Evolutionary conservation across 2,329 filamentous ascomycete species (phyloP), one percentile per base, ranked within the genome.

Genomic region (Ophiobolus disseminans): DNA sequence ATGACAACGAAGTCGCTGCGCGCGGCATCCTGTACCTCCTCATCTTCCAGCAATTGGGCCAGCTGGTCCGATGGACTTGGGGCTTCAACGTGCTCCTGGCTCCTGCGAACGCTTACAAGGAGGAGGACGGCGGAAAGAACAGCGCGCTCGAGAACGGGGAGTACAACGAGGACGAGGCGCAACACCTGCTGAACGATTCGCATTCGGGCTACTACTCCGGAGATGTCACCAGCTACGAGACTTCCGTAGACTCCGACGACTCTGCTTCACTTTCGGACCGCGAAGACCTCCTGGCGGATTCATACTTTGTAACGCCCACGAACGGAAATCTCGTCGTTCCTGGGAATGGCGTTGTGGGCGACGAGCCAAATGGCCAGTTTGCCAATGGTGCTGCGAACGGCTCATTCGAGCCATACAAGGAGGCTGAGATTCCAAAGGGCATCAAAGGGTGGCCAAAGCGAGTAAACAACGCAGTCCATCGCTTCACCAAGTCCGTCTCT

Each of bases 1-100:
- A 95, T 65, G 93, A 97, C 65, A 89, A 96, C 49, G 91, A 97
- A 73, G 94, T 99, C 16, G 92, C 85, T 19, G 93, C 94, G 2
- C 86, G 94, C 53, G 94, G 94, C 50, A 97, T 99, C 53, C 78
- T 99, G 1, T 99, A 99, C 68, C 82, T 99, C 9, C 81, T 99
- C 53, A 95, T 99, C 60, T 99, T 99, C 76, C 94, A 99, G 76
- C 94, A 99, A 72, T 84, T 99, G 3, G 94, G 94, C 17, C 94
- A 99, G 74, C 79, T 97, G 20, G 87, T 99, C 16, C 85, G 94
- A 50, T 99, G 94, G 94, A 97, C 90, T 55, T 99, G 94, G 94
- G 94, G 94, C 9, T 97, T 96, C 73, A 91, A 96, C 64, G 87
- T 97, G 28, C 80, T 99, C 14, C 80, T 99, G n/a, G 92, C 92